Evolutionary conservation across 139 green algal genomes (phyloP), one percentile per base, ranked within the genome.

Genomic region (Chlamydomonas incerta): DNA sequence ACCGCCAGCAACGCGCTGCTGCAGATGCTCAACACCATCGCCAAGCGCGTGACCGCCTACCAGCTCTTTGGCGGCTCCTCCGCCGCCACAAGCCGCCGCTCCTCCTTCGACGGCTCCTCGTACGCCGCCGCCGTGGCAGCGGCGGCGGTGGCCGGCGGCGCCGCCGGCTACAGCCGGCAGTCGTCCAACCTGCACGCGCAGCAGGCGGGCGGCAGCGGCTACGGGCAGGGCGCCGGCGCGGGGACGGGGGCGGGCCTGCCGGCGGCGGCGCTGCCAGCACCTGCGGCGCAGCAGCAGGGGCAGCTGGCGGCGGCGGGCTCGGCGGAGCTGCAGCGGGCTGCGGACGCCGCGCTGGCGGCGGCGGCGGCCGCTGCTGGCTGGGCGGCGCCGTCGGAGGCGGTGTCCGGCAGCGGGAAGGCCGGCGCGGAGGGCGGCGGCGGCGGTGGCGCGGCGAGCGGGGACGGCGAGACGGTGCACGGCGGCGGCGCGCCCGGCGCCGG

Each of bases 11-110:
- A 94, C 21, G 95, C 96, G 17, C 90, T 98, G 89, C 68, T 83
- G 52, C 89, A 93, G 83, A 97, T 97, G 93, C 89, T 98, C 34
- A 98, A 98, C 88, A 98, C 96, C 20, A 89, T 97, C 33, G 72
- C 94, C 9, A 97, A 97, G 90, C 92, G 95, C 26, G 92, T 98
- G 24, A 95, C 90, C 6, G 81, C 90, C 23, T 92, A 93, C 69
- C 76, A 93, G 73, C 66, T 86, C 34, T 63, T 67, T 35, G 74
- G 57, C 65, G 66, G 62, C 80, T 74, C 37, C 50, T 73, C 29
- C 28, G 10, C 34, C 0, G 62, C 57, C 41, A 66, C 73, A 73
- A 82, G 65, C 67, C 37, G 74, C 9, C 33, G 74, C 13, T 77
- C 80, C 34, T 85, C 80, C 4, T 17, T 77, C 3, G 80, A 85